A percentile compares a stretch with the other conserved stretches of the same genome.
phyloP scores from a whole-genome alignment of 2,329 filamentous ascomycete genomes.

The Cercospora zeina region DNA sequence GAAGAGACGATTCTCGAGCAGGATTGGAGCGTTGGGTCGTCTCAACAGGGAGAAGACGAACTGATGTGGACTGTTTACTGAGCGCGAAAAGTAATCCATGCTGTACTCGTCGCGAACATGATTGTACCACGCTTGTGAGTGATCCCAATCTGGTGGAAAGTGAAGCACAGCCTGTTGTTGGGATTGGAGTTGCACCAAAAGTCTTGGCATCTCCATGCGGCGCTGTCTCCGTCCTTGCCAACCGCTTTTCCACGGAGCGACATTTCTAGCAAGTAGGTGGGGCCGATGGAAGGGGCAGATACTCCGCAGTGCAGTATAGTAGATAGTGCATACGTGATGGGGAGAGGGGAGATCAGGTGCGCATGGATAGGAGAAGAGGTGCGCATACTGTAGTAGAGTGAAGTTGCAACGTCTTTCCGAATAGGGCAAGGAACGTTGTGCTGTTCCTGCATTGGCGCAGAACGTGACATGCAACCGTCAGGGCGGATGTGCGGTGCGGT shows the following conservation, averaged over 20 bases:
- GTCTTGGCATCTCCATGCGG: too few species aligned
- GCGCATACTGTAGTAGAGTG: background rate
- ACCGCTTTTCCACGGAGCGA: too few species aligned
- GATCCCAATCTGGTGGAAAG: background rate
- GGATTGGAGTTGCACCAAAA: too few species aligned
- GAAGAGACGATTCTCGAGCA: too few species aligned
- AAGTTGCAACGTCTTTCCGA: background rate
- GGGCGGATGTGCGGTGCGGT: background rate
- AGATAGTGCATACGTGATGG: background rate
- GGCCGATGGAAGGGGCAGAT: background rate
- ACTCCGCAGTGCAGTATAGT: background rate
- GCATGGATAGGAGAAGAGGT: background rate
- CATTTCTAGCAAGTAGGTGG: background rate
- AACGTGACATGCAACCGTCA: constrained; percentile 1
- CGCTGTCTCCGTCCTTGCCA: too few species aligned
- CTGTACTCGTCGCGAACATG: too few species aligned
- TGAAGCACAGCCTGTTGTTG: too few species aligned
- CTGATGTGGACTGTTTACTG: too few species aligned
- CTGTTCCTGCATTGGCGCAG: constrained; percentile 1
- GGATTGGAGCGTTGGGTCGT: too few species aligned
- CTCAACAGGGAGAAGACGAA: too few species aligned
- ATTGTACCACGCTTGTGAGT: too few species aligned
- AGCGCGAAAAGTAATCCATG: too few species aligned
- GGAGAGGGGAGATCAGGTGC: background rate
- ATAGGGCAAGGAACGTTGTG: background rate